Evolutionary conservation across 257 asterid species (phyloP), one percentile per base, ranked within the genome.

Genomic region (Solanum bulbocastanum): DNA sequence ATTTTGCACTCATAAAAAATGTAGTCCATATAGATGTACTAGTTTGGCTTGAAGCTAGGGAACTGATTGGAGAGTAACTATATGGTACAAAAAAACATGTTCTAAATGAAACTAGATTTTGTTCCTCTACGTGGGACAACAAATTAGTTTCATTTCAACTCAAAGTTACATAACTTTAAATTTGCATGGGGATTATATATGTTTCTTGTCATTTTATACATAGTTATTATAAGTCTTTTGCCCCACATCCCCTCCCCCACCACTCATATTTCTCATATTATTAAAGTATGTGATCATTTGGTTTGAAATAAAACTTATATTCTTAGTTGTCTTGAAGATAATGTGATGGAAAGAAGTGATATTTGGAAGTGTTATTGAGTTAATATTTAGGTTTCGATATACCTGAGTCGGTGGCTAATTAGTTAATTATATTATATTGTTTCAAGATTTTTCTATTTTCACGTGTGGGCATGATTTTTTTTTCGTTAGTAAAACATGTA

Each of bases 101-200:
- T 84, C 60, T 71, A 87, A 83, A 71, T 88, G 81, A 73, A 88
- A 88, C 88, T 89, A 88, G 87, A 88, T 86, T n/a, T 68, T 84
- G 88, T 68, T 87, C 42, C 60, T 86, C 78, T 73, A 83, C 58
- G 83, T 84, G 91, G 88, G 92, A 87, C 91, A 87, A 86, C 88
- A 23, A 44, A 65, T 65, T n/a, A 88, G 88, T 89, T 92, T 32
- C 87, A 91, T 88, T 87, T 92, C 85, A 89, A 92, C 91, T 88
- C 83, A 79, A 88, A 74, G 85, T 86, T 65, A 37, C 68, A 84
- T 30, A 75, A 22, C 32, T 69, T 87, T 30, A 75, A 22, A 25
- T 69, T 87, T 30, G 44, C 84, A 33, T 44, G 23, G 32, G 42
- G 5, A 74, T 56, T 56, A 56, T 49, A 37, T 56, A 56, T 49